A percentile compares a stretch with the other conserved stretches of the same genome.
These are phyloP conservation scores for Microstegium vimineum DNA, from an alignment of 176 grass and related monocot genomes.

Conservation along the genomic window DNA sequence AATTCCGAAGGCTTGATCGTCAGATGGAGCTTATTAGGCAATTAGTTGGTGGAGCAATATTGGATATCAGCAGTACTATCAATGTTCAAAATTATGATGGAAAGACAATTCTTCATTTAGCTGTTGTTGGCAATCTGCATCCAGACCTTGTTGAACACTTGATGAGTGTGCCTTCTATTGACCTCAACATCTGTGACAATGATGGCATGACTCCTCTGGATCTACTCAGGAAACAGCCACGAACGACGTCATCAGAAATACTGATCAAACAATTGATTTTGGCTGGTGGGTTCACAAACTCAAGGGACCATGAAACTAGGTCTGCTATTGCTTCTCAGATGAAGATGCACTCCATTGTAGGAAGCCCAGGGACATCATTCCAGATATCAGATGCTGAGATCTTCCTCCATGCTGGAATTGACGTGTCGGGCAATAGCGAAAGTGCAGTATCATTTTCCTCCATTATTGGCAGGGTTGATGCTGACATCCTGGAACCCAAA, in stretches of 20 bases:
- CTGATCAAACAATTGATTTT: slow-evolving; percentile 76
- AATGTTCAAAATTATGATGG: slow-evolving; percentile 73
- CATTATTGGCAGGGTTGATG: slow-evolving; percentile 39
- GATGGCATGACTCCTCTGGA: slow-evolving; percentile 80
- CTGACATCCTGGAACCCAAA: slow-evolving; percentile 26
- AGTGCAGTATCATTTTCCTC: slow-evolving; percentile 58
- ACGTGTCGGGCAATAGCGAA: slow-evolving; percentile 34
- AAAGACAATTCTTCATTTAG: slow-evolving; percentile 76
- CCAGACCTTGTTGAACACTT: slow-evolving; percentile 63
- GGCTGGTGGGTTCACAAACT: slow-evolving; percentile 78
- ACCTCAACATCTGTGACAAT: slow-evolving; percentile 59
- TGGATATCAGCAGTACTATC: slow-evolving; percentile 55
- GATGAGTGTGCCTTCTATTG: slow-evolving; percentile 52
- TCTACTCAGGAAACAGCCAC: slow-evolving; percentile 68
- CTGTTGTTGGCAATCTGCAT: slow-evolving; percentile 64
- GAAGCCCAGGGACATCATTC: slow-evolving; percentile 82
- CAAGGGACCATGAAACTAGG: slow-evolving; percentile 47
- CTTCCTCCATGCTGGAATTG: slow-evolving; percentile 60
- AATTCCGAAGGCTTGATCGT: slow-evolving; percentile 76
- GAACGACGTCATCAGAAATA: slow-evolving; percentile 68
- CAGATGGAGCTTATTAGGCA: slow-evolving; percentile 74
- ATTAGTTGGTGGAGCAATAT: slow-evolving; percentile 35
- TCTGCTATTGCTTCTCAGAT: slow-evolving; percentile 60
- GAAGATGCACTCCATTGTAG: slow-evolving; percentile 58
- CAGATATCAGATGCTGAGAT: slow-evolving; percentile 79